A percentile compares a stretch with the other conserved stretches of the same genome.
phyloP scores from a whole-genome alignment of 208 protist species.

The Leishmania lainsoni region DNA sequence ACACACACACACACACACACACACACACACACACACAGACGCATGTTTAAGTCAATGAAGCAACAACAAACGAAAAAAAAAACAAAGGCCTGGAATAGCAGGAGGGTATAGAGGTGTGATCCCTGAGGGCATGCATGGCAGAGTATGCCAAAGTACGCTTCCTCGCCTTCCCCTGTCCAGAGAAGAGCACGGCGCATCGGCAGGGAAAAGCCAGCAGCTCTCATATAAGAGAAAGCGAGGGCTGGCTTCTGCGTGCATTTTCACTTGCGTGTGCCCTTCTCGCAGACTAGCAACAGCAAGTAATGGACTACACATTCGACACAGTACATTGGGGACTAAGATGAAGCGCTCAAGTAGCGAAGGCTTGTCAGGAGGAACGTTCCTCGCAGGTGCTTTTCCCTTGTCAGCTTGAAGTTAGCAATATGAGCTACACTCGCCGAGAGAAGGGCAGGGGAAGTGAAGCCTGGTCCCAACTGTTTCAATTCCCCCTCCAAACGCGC shows the following conservation, averaged over 20 bases:
- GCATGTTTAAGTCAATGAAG: neutral
- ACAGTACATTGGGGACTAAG: neutral
- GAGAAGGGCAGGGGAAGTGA: neutral
- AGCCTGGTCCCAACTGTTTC: neutral
- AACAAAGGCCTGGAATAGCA: neutral
- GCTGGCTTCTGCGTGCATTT: neutral
- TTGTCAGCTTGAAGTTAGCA: neutral
- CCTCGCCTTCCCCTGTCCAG: neutral
- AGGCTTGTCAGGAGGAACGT: neutral
- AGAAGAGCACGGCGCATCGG: neutral
- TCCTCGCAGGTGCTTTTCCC: neutral
- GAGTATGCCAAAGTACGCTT: neutral
- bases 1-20: neutral
- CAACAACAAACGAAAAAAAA: neutral
- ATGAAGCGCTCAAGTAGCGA: neutral
- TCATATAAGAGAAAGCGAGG: neutral
- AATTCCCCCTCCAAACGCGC: neutral
- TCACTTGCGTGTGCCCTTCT: neutral
- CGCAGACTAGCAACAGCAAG: neutral
- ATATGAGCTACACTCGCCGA: neutral
- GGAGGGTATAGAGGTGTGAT: too few species aligned
- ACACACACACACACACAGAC: neutral
- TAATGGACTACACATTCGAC: too few species aligned
- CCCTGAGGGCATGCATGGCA: neutral
- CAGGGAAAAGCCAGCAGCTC: neutral